Evolutionary conservation across 2,329 filamentous ascomycete species (phyloP).

Genomic region (Volutella citrinella): DNA sequence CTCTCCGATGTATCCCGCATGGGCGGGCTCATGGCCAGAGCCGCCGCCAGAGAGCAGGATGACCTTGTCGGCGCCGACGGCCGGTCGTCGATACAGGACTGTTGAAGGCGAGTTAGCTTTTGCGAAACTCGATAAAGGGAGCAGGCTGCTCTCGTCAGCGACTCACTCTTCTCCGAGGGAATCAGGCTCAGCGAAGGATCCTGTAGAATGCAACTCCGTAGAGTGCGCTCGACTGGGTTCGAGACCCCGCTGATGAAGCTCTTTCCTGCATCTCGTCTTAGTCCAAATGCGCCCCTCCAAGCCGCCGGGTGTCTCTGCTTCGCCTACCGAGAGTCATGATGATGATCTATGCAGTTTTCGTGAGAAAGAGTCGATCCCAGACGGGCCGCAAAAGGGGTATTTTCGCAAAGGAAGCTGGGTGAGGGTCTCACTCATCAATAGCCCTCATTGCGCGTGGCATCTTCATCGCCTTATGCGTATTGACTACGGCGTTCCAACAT

Average conservation of each 20-base stretch:
- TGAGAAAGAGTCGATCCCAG: no score
- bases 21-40: conserved; percentile 22
- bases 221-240: conserved; percentile 16
- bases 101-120: neutral
- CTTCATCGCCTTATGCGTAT: no score
- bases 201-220: conserved; percentile 21
- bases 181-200: conserved; percentile 21
- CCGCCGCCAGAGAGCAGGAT: conserved; percentile 20
- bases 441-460: no score
- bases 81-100: conserved; percentile 19
- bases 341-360: neutral
- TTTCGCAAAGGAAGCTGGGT: no score
- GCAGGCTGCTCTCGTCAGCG: no score
- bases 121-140: no score
- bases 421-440: no score
- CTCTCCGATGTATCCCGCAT: conserved; percentile 22
- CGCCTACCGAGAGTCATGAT: neutral
- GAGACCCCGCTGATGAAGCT: conserved; percentile 20
- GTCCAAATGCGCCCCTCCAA: no score
- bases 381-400: no score
- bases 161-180: conserved; percentile 18
- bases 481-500: no score
- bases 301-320: no score
- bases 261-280: conserved; percentile 16
- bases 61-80: conserved; percentile 14